These are phyloP conservation scores for Populus davidiana DNA, from an alignment of 345 rosid genomes.

Conservation along the genomic window DNA sequence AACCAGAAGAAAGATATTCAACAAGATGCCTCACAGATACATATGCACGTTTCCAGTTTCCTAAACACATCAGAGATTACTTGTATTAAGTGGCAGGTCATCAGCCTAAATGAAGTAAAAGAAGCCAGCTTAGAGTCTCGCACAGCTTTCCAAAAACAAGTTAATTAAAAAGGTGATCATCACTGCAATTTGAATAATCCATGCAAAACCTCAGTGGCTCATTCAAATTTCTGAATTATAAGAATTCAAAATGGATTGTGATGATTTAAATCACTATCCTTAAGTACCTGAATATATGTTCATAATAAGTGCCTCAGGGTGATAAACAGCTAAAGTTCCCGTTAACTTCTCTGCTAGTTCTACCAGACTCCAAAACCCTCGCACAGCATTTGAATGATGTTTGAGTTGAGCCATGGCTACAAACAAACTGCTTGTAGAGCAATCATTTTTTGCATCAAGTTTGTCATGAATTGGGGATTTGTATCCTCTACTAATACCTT, in stretches of 20 bases:
- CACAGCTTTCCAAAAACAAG: background rate
- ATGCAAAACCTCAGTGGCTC: background rate
- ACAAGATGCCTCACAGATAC: conserved; percentile 71
- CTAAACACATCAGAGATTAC: conserved; percentile 54
- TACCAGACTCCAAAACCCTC: conserved; percentile 48
- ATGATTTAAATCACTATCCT: background rate
- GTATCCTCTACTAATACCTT: conserved; percentile 19
- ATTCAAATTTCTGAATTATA: background rate
- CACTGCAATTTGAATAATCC: background rate
- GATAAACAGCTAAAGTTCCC: conserved; percentile 65
- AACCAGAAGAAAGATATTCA: conserved; percentile 43
- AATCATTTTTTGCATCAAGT: conserved; percentile 23
- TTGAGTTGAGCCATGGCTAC: conserved; percentile 29
- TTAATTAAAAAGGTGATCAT: background rate
- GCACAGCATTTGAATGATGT: conserved; percentile 28
- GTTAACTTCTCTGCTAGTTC: conserved; percentile 51
- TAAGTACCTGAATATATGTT: conserved; percentile 75
- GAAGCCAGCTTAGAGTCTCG: background rate
- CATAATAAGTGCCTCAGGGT: conserved; percentile 66
- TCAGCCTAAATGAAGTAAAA: conserved; percentile 22
- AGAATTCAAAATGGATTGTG: background rate
- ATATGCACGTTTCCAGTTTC: conserved; percentile 85
- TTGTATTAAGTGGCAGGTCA: conserved; percentile 34
- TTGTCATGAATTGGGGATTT: conserved; percentile 24
- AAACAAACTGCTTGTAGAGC: conserved; percentile 24